These are phyloP conservation scores for Collybia mongolica DNA, from an alignment of 768 basidiomycete species.

Conservation along the genomic window DNA sequence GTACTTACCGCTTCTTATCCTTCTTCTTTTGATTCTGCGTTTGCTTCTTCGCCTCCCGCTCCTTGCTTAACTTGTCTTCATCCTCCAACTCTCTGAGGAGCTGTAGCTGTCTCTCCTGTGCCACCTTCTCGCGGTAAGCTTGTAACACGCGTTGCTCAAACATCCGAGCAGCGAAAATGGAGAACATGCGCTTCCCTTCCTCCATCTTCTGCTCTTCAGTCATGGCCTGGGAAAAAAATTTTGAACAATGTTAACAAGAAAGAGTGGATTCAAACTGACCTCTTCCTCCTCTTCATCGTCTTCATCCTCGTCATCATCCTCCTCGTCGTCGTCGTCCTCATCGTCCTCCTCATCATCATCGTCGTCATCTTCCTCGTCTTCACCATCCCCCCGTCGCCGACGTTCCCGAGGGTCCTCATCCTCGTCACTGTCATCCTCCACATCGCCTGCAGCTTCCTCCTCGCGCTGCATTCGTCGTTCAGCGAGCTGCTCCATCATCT, in stretches of 20 bases:
- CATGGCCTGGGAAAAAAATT: constrained; percentile 48
- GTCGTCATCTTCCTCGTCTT: constrained; percentile 59
- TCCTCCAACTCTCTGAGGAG: constrained; percentile 94
- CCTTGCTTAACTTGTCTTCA: constrained; percentile 84
- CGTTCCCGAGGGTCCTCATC: constrained; percentile 34
- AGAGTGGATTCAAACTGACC: constrained; percentile 29
- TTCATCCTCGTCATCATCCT: constrained; percentile 66
- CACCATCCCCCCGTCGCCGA: constrained; percentile 34
- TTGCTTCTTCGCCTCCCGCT: constrained; percentile 91
- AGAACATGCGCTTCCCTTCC: constrained; percentile 99
- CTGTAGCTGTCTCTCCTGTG: constrained; percentile 92
- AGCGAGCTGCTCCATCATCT: constrained; percentile 99
- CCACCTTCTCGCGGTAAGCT: constrained; percentile 95
- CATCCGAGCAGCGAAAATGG: constrained; percentile 99
- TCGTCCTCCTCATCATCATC: constrained; percentile 62
- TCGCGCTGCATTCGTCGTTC: constrained; percentile 92
- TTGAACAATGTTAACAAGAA: constrained; percentile 7
- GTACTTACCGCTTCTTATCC: constrained; percentile 80
- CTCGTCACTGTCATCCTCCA: constrained; percentile 48
- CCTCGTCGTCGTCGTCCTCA: constrained; percentile 59
- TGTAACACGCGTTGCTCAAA: constrained; percentile 98
- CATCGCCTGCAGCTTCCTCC: constrained; percentile 51
- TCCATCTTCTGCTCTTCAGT: constrained; percentile 99
- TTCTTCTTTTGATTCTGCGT: constrained; percentile 99
- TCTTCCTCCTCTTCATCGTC: constrained; percentile 59